These are phyloP conservation scores for Coleophoma crateriformis DNA, from an alignment of 2,329 filamentous ascomycete species.

Conservation along the genomic window DNA sequence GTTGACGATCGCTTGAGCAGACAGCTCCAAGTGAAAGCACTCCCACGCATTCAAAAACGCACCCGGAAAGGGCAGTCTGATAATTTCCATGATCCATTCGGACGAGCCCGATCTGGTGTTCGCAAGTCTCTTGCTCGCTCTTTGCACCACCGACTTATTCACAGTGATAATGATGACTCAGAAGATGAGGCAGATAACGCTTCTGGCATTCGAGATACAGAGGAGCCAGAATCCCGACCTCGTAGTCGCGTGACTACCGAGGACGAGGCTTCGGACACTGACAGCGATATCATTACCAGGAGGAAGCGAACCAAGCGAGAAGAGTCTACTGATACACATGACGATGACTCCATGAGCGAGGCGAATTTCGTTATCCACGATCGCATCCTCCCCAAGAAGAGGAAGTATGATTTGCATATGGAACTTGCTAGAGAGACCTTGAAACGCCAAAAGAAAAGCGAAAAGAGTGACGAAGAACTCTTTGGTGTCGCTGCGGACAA, in stretches of 20 bases:
- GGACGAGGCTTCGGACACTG: constrained; percentile 36
- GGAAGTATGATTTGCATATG: constrained; percentile 67
- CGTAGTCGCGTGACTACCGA: constrained; percentile 68
- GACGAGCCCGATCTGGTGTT: constrained; percentile 49
- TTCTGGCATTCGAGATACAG: constrained; percentile 69
- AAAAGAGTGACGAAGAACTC: constrained; percentile 74
- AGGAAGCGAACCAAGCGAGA: constrained; percentile 12
- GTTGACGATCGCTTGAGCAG: constrained; percentile 52
- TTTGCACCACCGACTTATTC: constrained; percentile 73
- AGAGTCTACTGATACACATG: constrained; percentile 37
- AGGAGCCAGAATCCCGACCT: constrained; percentile 78
- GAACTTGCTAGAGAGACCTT: constrained; percentile 48
- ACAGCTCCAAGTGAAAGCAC: constrained; percentile 53
- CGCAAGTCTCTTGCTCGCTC: constrained; percentile 65
- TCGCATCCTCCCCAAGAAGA: constrained; percentile 53
- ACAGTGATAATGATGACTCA: constrained; percentile 76
- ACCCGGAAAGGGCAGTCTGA: constrained; percentile 55
- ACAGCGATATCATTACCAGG: constrained; percentile 15
- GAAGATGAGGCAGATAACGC: constrained; percentile 70
- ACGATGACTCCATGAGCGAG: constrained; percentile 67
- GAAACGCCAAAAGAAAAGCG: constrained; percentile 76
- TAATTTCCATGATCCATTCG: constrained; percentile 64
- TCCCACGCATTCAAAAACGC: constrained; percentile 71
- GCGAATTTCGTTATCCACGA: constrained; percentile 64
- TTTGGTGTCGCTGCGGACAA: constrained; percentile 58